Conservation (phyloP, 139 green algal genomes). For the Spirogloea muscicola region DNA sequence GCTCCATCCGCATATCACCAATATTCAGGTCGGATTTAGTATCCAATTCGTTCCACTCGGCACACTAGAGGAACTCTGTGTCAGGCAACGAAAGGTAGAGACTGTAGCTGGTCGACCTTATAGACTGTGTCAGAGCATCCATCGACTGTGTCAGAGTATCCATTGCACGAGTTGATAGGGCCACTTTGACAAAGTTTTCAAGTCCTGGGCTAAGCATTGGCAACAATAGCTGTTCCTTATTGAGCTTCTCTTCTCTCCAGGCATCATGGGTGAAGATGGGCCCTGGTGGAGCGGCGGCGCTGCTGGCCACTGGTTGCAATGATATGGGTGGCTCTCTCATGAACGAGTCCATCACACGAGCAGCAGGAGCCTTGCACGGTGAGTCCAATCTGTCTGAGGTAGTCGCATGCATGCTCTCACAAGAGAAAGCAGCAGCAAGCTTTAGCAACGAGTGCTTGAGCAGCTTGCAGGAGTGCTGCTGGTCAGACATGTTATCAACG, state of each 20-base stretch:
- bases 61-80: no score
- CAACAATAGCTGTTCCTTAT: neutral
- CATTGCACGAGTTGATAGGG: no score
- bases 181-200: neutral
- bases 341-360: slow-evolving; percentile 86
- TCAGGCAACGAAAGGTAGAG: no score
- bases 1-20: slow-evolving; percentile 31
- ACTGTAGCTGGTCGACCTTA: no score
- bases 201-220: neutral
- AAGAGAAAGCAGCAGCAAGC: neutral
- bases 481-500: neutral
- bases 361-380: slow-evolving; percentile 72
- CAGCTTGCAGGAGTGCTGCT: neutral
- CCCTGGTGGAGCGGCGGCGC: slow-evolving; percentile 54
- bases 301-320: slow-evolving; percentile 77
- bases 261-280: slow-evolving; percentile 89
- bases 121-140: no score
- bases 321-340: slow-evolving; percentile 89
- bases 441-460: neutral
- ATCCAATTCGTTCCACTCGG: no score
- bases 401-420: neutral
- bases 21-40: slow-evolving; percentile 62
- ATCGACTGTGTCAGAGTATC: no score
- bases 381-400: neutral
- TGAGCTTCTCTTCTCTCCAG: slow-evolving; percentile 34